These are phyloP conservation scores for Pseudogymnoascus sp. DNA, from an alignment of 2,329 filamentous ascomycete genomes.

Conservation along the genomic window DNA sequence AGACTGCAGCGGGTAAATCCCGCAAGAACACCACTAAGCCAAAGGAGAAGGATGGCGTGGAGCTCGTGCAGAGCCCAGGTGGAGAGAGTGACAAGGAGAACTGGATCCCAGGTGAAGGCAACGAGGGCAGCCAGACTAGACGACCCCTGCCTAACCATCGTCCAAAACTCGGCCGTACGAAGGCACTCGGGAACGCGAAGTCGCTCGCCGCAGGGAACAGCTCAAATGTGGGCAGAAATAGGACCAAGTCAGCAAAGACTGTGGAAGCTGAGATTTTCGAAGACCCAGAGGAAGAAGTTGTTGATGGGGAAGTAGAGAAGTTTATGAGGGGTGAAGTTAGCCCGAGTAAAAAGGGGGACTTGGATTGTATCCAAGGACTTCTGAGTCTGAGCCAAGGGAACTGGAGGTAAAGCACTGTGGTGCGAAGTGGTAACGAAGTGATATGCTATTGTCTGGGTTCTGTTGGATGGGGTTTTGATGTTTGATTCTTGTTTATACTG, in stretches of 20 bases:
- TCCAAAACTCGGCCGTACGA: neutral
- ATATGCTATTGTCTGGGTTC: slow-evolving; percentile 6
- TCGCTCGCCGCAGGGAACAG: slow-evolving; percentile 22
- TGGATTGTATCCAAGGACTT: slow-evolving; percentile 85
- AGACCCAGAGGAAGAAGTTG: slow-evolving; percentile 33
- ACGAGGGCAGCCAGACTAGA: slow-evolving; percentile 3
- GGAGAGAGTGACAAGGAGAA: slow-evolving; percentile 95
- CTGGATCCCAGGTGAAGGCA: slow-evolving; percentile 52
- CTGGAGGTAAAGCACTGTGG: slow-evolving; percentile 50
- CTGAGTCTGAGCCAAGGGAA: slow-evolving; percentile 86
- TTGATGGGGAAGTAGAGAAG: slow-evolving; percentile 58
- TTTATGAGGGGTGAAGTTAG: slow-evolving; percentile 65
- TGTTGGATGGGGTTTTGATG: neutral
- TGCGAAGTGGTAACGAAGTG: neutral
- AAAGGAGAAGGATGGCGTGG: slow-evolving; percentile 29
- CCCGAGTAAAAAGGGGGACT: slow-evolving; percentile 68
- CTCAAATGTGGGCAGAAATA: slow-evolving; percentile 17
- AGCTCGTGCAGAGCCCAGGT: slow-evolving; percentile 41
- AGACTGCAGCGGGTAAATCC: slow-evolving; percentile 26
- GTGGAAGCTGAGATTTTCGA: slow-evolving; percentile 46
- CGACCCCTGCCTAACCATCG: neutral
- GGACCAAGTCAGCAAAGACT: slow-evolving; percentile 16
- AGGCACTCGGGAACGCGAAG: neutral
- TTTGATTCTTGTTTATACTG: neutral
- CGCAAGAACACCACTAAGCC: slow-evolving; percentile 22